phyloP scores from a whole-genome alignment of 495 filamentous ascomycete genomes.

The Hypomontagnella submonticulosa region DNA sequence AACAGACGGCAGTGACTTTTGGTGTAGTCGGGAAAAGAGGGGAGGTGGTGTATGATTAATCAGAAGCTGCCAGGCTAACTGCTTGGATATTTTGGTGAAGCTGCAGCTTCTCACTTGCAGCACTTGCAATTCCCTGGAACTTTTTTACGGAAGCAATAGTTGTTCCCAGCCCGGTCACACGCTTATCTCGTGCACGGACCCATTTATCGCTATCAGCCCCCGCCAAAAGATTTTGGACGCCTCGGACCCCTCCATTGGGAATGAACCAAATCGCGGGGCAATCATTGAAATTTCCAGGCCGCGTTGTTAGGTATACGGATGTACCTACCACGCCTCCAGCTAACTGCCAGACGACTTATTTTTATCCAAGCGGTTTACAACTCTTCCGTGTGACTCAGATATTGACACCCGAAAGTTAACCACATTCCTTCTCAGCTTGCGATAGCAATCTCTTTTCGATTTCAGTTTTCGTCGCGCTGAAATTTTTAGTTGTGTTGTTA shows the following conservation, averaged over 20 bases:
- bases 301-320: constrained; percentile 18
- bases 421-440: constrained; percentile 3
- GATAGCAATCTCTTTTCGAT: neutral
- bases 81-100: constrained; percentile 38
- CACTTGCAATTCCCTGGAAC: constrained; percentile 27
- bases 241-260: constrained; percentile 31
- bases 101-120: constrained; percentile 20
- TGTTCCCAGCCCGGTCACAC: constrained; percentile 29
- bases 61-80: constrained; percentile 36
- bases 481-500: neutral
- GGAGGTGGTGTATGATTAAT: neutral
- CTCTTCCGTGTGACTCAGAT: constrained; percentile 31
- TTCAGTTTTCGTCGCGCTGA: neutral
- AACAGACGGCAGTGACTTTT: constrained; percentile 1
- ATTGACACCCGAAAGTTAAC: neutral
- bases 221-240: constrained; percentile 19
- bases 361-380: constrained; percentile 20
- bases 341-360: constrained; percentile 14
- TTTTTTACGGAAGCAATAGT: constrained; percentile 48
- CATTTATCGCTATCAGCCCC: constrained; percentile 26
- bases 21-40: constrained; percentile 9
- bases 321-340: neutral
- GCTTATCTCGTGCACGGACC: constrained; percentile 36
- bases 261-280: constrained; percentile 37
- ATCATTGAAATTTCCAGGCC: constrained; percentile 25